Evolutionary conservation across 306 rosid genomes (phyloP).

Genomic region (Malus fusca): DNA sequence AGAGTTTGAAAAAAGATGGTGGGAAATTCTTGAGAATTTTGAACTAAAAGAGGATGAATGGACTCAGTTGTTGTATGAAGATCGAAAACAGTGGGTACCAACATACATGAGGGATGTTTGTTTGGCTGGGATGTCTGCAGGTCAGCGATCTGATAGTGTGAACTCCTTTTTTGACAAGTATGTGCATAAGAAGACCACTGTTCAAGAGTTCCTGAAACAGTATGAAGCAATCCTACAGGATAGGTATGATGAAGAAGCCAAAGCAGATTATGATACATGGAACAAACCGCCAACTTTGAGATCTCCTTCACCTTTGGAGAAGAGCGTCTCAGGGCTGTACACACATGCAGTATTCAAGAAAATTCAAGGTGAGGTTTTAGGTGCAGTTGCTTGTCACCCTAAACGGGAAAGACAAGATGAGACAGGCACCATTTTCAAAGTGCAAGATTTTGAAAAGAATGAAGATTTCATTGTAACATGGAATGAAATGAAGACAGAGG

Average conservation of each 20-base stretch:
- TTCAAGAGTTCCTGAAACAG: conserved; percentile 78
- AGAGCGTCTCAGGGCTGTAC: conserved; percentile 71
- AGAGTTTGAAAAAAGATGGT: conserved; percentile 91
- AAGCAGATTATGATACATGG: conserved; percentile 94
- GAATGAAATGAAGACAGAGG: conserved; percentile 63
- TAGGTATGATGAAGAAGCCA: conserved; percentile 98
- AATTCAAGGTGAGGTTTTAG: conserved; percentile 91
- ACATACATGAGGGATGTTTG: conserved; percentile 64
- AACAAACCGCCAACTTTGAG: conserved; percentile 62
- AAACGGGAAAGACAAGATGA: conserved; percentile 73
- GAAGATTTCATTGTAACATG: conserved; percentile 61
- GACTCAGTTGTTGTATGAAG: conserved; percentile 68
- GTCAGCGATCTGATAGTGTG: conserved; percentile 86
- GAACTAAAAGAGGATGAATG: conserved; percentile 80
- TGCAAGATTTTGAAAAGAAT: conserved; percentile 73
- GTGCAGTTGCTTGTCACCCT: conserved; percentile 94
- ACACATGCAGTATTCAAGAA: conserved; percentile 82
- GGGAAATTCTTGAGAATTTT: conserved; percentile 60
- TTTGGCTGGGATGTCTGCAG: conserved; percentile 84
- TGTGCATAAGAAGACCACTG: conserved; percentile 85
- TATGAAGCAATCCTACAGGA: conserved; percentile 83
- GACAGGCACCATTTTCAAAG: conserved; percentile 42
- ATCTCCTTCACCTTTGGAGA: conserved; percentile 96
- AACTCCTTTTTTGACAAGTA: conserved; percentile 87
- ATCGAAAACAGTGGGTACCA: conserved; percentile 79